Percentiles rank a stretch among this genome's conserved stretches.
phyloP scores from a whole-genome alignment of 2,329 filamentous ascomycete genomes.

The Coniella lustricola region DNA sequence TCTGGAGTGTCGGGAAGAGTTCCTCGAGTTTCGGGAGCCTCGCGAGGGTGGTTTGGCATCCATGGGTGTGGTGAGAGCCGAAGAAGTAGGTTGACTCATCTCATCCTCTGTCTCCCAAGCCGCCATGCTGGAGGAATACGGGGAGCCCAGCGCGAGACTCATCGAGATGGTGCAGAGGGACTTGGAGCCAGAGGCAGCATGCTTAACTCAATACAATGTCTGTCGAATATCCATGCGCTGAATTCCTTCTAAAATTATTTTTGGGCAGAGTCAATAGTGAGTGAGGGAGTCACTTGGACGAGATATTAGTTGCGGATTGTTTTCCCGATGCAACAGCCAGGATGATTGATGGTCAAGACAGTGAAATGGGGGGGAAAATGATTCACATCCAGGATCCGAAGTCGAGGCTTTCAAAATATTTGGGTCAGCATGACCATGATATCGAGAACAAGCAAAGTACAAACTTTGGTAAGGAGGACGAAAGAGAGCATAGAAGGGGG shows the following conservation, averaged over 20 bases:
- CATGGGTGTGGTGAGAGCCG: constrained; percentile 61
- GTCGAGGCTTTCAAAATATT: background rate
- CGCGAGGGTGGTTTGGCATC: constrained; percentile 38
- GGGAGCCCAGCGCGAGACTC: background rate
- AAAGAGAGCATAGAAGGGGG: background rate
- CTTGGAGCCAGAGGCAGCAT: background rate
- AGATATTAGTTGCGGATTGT: no score
- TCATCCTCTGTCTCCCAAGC: constrained; percentile 60
- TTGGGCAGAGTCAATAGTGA: no score
- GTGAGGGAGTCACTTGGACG: no score
- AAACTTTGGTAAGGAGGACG: no score
- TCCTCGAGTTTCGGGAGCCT: constrained; percentile 56
- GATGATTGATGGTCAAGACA: no score
- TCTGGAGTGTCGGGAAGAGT: constrained; percentile 56
- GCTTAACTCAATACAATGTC: background rate
- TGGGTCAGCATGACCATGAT: no score
- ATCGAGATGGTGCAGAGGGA: background rate
- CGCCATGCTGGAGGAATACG: constrained; percentile 35
- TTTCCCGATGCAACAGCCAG: no score
- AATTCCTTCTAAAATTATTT: no score
- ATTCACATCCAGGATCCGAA: no score
- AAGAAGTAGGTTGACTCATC: constrained; percentile 46
- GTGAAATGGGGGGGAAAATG: no score
- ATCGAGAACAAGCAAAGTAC: no score
- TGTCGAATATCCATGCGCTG: no score